Conservation (phyloP, 176 grass and related monocot genomes). For the Tillandsia leiboldiana region DNA sequence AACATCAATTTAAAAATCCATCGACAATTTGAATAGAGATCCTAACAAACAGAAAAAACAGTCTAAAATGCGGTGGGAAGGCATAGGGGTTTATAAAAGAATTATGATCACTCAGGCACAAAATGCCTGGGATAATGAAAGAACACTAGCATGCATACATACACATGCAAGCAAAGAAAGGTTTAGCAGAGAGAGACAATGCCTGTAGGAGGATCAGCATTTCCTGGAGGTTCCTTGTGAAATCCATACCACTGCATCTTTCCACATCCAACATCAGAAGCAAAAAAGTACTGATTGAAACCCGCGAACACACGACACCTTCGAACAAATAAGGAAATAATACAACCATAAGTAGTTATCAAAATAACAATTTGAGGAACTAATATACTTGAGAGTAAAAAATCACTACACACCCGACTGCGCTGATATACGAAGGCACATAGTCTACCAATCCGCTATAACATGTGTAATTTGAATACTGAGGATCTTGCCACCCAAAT, state of each 20-base stretch:
- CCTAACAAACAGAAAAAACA: too few species aligned
- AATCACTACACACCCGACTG: too few species aligned
- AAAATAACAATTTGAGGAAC: too few species aligned
- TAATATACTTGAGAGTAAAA: too few species aligned
- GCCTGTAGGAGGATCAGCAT: neutral
- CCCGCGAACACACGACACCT: neutral
- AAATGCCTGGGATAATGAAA: neutral
- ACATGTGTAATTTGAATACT: neutral
- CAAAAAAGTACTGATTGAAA: neutral
- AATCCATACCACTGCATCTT: neutral
- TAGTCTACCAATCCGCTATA: too few species aligned
- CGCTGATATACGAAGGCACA: too few species aligned
- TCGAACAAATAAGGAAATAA: neutral
- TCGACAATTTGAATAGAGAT: too few species aligned
- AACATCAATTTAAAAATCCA: too few species aligned
- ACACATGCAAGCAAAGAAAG: neutral
- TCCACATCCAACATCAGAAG: neutral
- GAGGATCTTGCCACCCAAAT: conserved; percentile 2
- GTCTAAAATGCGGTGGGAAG: too few species aligned
- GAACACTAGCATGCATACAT: neutral
- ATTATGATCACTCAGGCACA: too few species aligned
- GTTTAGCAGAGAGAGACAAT: neutral
- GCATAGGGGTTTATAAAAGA: too few species aligned
- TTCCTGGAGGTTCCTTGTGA: neutral
- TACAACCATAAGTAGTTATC: too few species aligned